These are phyloP conservation scores for Aspergillus quadrilineatus DNA, from an alignment of 2,329 filamentous ascomycete genomes.

Conservation along the genomic window DNA sequence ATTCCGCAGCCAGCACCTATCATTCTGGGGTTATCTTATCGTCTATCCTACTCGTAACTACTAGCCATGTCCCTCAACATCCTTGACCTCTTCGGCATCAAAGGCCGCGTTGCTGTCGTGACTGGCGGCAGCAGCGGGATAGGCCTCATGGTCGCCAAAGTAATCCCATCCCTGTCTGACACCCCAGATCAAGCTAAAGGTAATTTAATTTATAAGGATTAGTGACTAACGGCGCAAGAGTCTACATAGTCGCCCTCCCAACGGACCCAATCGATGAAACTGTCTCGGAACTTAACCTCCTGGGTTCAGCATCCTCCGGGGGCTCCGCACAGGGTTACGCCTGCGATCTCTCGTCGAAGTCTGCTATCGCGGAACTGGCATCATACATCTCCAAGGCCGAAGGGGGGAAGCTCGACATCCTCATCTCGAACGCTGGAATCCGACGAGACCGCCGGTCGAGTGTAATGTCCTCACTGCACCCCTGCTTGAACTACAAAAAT, in stretches of 20 bases:
- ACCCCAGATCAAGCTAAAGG: background rate
- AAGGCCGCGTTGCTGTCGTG: conserved; percentile 46
- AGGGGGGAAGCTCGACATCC: conserved; percentile 45
- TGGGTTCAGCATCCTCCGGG: conserved; percentile 29
- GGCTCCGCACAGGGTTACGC: conserved; percentile 21
- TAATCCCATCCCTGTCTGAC: conserved; percentile 14
- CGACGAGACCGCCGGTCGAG: conserved; percentile 45
- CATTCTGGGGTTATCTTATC: too few species aligned
- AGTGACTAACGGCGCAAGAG: conserved; percentile 49
- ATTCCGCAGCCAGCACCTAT: too few species aligned
- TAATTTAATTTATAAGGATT: conserved; percentile 30
- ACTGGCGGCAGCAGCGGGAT: conserved; percentile 40
- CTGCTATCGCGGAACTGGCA: conserved; percentile 39
- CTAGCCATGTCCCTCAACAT: too few species aligned
- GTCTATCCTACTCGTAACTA: too few species aligned
- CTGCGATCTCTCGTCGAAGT: conserved; percentile 31
- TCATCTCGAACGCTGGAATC: conserved; percentile 53
- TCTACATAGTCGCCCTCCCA: conserved; percentile 46
- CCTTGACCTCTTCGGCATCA: conserved; percentile 7
- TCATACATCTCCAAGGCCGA: conserved; percentile 35
- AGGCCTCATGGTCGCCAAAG: conserved; percentile 50
- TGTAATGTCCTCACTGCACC: conserved; percentile 48
- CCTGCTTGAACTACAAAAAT: conserved; percentile 45
- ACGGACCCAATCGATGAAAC: conserved; percentile 42
- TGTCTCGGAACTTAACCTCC: conserved; percentile 40